Percentiles rank a stretch among this genome's conserved stretches.
Conservation (phyloP, 768 basidiomycete species). For the Kwoniella dejecticola region DNA sequence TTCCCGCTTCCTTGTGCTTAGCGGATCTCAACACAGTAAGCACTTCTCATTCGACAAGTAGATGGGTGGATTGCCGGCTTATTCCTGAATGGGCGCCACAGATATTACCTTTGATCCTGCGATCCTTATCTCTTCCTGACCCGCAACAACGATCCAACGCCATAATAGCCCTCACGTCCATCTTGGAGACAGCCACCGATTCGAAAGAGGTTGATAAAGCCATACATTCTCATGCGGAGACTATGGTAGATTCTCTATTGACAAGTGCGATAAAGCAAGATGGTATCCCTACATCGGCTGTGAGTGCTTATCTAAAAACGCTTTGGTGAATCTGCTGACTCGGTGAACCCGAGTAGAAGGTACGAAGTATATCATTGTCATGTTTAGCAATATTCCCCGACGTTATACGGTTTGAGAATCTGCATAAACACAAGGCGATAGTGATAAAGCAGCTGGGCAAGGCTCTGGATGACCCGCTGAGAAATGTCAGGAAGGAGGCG, state of each 20-base stretch:
- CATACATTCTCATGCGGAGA: constrained; percentile 70
- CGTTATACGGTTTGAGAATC: constrained; percentile 74
- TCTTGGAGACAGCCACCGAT: constrained; percentile 63
- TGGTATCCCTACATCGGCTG: constrained; percentile 30
- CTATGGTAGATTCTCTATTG: constrained; percentile 72
- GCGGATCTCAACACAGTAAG: constrained; percentile 65
- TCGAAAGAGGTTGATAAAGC: constrained; percentile 47
- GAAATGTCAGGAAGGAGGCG: constrained; percentile 79
- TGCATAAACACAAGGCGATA: constrained; percentile 74
- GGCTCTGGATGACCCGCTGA: constrained; percentile 84
- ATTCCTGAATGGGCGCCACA: constrained; percentile 53
- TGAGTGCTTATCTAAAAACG: constrained; percentile 17
- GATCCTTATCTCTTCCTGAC: constrained; percentile 77
- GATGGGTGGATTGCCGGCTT: no score
- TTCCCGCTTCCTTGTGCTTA: constrained; percentile 73
- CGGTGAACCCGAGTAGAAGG: constrained; percentile 61
- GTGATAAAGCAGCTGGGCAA: constrained; percentile 75
- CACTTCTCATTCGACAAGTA: no score
- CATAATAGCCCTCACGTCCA: constrained; percentile 73
- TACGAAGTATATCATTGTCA: constrained; percentile 72
- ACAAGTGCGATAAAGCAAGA: constrained; percentile 58
- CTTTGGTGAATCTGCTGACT: constrained; percentile 12
- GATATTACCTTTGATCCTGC: constrained; percentile 86
- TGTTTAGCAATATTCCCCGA: constrained; percentile 74
- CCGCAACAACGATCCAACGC: constrained; percentile 73